Evolutionary conservation across 106 monocot genomes (phyloP).

Genomic region (Amphibolis antarctica): DNA sequence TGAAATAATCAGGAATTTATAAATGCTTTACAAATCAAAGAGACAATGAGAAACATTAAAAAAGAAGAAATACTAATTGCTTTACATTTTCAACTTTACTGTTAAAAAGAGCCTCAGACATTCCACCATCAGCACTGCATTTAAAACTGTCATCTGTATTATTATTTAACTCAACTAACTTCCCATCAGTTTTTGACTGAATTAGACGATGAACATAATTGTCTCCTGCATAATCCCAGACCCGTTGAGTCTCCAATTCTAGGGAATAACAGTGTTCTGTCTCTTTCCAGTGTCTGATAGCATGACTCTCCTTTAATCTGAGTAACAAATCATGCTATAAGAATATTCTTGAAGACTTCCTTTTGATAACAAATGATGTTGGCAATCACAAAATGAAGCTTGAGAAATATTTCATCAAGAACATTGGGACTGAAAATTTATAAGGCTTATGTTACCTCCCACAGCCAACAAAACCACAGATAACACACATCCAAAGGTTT

Average conservation of each 20-base stretch:
- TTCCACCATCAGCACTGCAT: slow-evolving; percentile 39
- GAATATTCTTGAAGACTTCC: neutral
- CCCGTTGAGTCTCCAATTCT: slow-evolving; percentile 74
- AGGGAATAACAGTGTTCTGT: slow-evolving; percentile 95
- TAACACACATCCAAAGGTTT: slow-evolving; percentile 90
- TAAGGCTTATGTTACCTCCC: slow-evolving; percentile 51
- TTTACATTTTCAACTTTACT: slow-evolving; percentile 93
- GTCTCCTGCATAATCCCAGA: slow-evolving; percentile 96
- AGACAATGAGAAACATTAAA: neutral
- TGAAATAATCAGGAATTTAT: slow-evolving; percentile 14
- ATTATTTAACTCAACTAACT: slow-evolving; percentile 75
- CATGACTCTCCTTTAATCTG: slow-evolving; percentile 90
- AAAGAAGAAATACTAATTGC: neutral
- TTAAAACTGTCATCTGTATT: slow-evolving; percentile 38
- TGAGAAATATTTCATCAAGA: too few relatives aligned
- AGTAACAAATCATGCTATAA: neutral
- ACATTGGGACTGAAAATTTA: neutral
- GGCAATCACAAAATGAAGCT: too few relatives aligned
- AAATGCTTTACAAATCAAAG: neutral
- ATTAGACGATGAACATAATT: slow-evolving; percentile 95
- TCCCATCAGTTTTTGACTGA: slow-evolving; percentile 94
- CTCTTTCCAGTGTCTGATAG: slow-evolving; percentile 86
- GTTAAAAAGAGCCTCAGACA: slow-evolving; percentile 46
- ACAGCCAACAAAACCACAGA: slow-evolving; percentile 97
- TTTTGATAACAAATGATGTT: neutral